Evolutionary conservation across 2,329 filamentous ascomycete genomes (phyloP), one percentile per base, ranked within the genome.

Genomic region (Pseudovirgaria hyperparasitica): DNA sequence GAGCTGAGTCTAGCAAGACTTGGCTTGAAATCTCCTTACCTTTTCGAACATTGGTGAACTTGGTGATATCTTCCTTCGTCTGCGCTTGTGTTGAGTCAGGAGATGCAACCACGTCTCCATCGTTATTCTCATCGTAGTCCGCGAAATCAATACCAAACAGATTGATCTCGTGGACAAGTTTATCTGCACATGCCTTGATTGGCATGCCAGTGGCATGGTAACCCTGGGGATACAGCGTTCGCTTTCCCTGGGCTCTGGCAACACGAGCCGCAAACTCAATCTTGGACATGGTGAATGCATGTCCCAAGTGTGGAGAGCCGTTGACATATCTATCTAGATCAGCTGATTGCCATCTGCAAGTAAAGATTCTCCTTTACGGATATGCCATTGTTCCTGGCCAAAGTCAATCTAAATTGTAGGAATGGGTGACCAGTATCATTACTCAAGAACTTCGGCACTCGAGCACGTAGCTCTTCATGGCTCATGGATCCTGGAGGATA

Each of bases 131-230:
- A 29, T 61, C 55, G 53, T 81, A 87, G 25, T 65, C 62, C 43
- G 82, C 74, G 36, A 92, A 92, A 43, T 85, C 72, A 47, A 76
- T 60, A n/a, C 85, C 85, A 45, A 93, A 93, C 58, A 77, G 64
- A 55, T 78, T 71, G 30, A 92, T 76, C 57, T 93, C 85, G 37
- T 81, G 74, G 33, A 75, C 72, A 25, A 93, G 70, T 64, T 92
- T 92, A 62, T 93, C 84, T 25, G 85, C 82, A 46, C 79, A 86
- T 7, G 85, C 82, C 58, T 92, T 92, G 63, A 93, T 93, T 22
- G 85, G 85, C 75, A 93, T 86, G 45, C 85, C 85, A 0, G 84
- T 92, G 58, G 76, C 82, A 63, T 93, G 85, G 61, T 82, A 93
- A 16, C 84, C 85, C 50, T 85, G 76, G 30, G 85, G 85, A 54